Percentiles rank a stretch among this genome's conserved stretches.
These are phyloP conservation scores for Aspergillus sp. DNA, from an alignment of 2,329 filamentous ascomycete genomes.

Conservation along the genomic window DNA sequence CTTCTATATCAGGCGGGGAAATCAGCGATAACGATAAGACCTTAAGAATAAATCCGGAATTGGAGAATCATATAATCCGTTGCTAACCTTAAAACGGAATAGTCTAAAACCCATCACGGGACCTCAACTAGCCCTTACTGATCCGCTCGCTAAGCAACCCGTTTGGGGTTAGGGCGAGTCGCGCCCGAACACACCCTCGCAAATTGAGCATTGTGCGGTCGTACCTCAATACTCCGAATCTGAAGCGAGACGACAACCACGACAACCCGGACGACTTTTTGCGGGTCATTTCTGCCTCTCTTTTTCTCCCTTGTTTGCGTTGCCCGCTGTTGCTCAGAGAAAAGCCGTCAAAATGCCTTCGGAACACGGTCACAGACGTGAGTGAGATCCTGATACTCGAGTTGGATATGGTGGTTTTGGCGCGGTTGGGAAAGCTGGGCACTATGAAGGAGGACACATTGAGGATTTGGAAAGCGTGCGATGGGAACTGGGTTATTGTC, in stretches of 20 bases:
- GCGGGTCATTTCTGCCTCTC: conserved; percentile 36
- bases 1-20: neutral
- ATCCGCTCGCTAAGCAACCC: conserved; percentile 30
- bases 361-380: conserved; percentile 81
- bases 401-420: conserved; percentile 9
- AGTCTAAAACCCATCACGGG: conserved; percentile 22
- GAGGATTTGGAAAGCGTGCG: neutral
- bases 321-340: conserved; percentile 37
- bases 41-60: neutral
- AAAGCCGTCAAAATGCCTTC: conserved; percentile 71
- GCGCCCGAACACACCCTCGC: conserved; percentile 29
- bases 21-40: neutral
- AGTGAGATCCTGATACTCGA: conserved; percentile 42
- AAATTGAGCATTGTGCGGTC: conserved; percentile 34
- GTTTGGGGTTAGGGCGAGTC: conserved; percentile 29
- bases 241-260: conserved; percentile 36
- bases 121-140: conserved; percentile 28
- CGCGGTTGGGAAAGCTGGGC: neutral
- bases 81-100: conserved; percentile 8
- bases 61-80: neutral
- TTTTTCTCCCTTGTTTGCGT: conserved; percentile 27
- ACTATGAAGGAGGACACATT: conserved; percentile 3
- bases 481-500: neutral
- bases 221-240: conserved; percentile 18
- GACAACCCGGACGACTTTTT: conserved; percentile 37